Conservation (phyloP, 2,329 filamentous ascomycete genomes). For the Elsinoe australis region DNA sequence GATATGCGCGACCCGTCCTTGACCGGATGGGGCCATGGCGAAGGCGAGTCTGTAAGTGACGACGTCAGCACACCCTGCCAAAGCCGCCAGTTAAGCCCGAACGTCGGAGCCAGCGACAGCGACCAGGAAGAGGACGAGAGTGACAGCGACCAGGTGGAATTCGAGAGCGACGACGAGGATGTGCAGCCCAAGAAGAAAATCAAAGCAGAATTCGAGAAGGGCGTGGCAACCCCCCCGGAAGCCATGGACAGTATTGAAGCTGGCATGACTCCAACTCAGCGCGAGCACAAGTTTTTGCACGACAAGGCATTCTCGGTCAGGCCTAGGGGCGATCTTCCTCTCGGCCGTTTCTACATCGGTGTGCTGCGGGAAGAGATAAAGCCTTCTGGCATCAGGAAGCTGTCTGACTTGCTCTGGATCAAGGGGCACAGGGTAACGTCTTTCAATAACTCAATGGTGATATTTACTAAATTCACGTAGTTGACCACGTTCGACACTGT, state of each 20-base stretch:
- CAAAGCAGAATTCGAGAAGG: no score
- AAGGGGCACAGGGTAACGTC: constrained; percentile 25
- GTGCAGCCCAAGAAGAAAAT: no score
- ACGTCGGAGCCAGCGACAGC: no score
- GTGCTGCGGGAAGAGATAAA: constrained; percentile 23
- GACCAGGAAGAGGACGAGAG: no score
- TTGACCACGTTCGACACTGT: constrained; percentile 29
- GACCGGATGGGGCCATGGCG: background rate
- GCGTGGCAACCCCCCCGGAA: background rate
- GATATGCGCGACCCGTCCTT: constrained; percentile 1
- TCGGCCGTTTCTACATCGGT: constrained; percentile 30
- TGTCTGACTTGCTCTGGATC: constrained; percentile 30
- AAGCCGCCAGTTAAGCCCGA: no score
- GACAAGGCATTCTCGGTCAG: constrained; percentile 20
- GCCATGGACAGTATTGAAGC: background rate
- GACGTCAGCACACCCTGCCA: background rate
- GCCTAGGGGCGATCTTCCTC: constrained; percentile 22
- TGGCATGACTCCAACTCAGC: background rate
- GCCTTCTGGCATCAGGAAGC: constrained; percentile 18
- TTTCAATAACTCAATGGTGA: background rate
- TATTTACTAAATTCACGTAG: background rate
- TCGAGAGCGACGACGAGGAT: no score
- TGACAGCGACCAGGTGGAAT: no score
- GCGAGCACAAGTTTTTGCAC: constrained; percentile 24
- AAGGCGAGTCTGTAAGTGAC: background rate